Percentiles rank a stretch among this genome's conserved stretches.
phyloP scores from a whole-genome alignment of 148 eudicot genomes.

The Rhododendron kiyosumense region DNA sequence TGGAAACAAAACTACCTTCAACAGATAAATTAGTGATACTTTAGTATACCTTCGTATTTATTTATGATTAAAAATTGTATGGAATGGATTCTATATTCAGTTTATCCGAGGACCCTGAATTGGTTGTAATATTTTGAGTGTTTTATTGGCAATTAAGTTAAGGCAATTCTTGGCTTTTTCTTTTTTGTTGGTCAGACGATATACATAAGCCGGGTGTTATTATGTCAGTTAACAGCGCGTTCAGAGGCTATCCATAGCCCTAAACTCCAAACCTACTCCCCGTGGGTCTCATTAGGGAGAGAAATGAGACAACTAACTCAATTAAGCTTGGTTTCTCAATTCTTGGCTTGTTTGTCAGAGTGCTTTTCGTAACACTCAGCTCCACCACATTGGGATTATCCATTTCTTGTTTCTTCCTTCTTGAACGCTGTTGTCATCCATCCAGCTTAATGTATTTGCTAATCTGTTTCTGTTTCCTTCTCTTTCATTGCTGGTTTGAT shows the following conservation, averaged over 20 bases:
- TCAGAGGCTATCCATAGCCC: no score
- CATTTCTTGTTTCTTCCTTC: not conserved
- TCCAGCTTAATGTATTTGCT: not conserved
- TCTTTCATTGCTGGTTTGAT: not conserved
- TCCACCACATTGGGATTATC: no score
- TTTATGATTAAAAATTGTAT: not conserved
- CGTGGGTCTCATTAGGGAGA: no score
- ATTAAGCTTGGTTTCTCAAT: no score
- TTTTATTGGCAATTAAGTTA: no score
- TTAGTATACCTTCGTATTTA: not conserved
- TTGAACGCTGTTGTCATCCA: not conserved
- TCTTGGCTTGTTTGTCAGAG: not conserved
- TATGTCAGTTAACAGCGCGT: no score
- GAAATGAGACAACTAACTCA: no score
- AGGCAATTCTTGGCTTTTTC: no score
- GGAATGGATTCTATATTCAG: not conserved
- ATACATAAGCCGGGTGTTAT: no score
- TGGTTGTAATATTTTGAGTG: not conserved
- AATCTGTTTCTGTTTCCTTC: not conserved
- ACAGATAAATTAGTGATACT: not conserved
- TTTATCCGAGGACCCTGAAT: not conserved
- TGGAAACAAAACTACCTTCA: not conserved
- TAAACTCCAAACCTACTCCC: no score
- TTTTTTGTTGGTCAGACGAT: no score
- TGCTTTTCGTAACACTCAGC: not conserved